Conservation (phyloP, 2,329 filamentous ascomycete genomes). For the Lecanoromycetidae sp. region DNA sequence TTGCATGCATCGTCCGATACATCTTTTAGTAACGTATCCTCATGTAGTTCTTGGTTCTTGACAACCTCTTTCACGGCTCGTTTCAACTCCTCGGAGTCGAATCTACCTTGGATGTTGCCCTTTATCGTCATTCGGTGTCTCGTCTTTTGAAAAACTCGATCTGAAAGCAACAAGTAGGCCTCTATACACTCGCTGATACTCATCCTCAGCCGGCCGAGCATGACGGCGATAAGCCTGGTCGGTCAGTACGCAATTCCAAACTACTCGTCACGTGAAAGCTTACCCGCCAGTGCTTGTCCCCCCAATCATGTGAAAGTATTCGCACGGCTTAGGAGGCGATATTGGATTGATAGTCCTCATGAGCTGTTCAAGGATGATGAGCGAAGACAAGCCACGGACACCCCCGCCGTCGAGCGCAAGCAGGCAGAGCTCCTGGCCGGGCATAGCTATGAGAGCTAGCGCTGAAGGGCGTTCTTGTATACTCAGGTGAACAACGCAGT, state of each 20-base stretch:
- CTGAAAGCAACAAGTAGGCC: constrained; percentile 29
- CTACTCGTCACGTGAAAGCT: no score
- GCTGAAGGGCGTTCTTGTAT: no score
- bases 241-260: neutral
- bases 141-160: constrained; percentile 27
- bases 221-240: constrained; percentile 25
- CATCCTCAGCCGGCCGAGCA: constrained; percentile 37
- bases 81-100: constrained; percentile 26
- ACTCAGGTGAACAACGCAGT: no score
- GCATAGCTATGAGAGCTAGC: no score
- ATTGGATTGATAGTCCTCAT: constrained; percentile 26
- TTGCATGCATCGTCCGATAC: neutral
- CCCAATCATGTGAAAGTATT: constrained; percentile 32
- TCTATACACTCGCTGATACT: constrained; percentile 28
- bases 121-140: constrained; percentile 19
- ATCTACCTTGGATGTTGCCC: constrained; percentile 22
- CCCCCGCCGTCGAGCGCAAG: constrained; percentile 28
- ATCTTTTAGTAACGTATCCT: neutral
- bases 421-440: neutral
- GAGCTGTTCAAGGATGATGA: constrained; percentile 27
- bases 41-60: neutral
- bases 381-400: constrained; percentile 29
- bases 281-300: constrained; percentile 30
- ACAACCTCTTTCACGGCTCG: constrained; percentile 20
- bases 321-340: constrained; percentile 25